Evolutionary conservation across 257 asterid species (phyloP).

Genomic region (Ehretia macrophylla): DNA sequence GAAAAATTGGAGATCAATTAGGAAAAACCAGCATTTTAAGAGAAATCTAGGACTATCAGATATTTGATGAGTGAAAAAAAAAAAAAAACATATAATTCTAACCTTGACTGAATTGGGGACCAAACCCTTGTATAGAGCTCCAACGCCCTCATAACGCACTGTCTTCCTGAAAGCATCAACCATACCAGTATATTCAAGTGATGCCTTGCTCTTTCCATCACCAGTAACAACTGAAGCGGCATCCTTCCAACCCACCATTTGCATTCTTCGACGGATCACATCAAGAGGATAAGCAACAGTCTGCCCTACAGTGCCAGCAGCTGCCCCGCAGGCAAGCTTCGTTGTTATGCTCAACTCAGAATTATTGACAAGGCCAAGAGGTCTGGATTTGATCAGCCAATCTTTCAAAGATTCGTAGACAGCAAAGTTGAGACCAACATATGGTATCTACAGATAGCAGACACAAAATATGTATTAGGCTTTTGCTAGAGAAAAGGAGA

Average conservation of each 20-base stretch:
- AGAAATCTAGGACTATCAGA: too few species aligned
- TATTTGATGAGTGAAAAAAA: too few species aligned
- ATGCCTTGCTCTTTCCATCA: constrained; percentile 78
- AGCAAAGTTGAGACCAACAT: constrained; percentile 93
- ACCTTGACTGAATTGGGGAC: constrained; percentile 96
- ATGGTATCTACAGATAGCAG: constrained; percentile 63
- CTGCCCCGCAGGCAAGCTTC: constrained; percentile 89
- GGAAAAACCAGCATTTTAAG: too few species aligned
- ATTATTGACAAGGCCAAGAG: constrained; percentile 62
- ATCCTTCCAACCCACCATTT: constrained; percentile 93
- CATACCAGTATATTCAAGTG: constrained; percentile 79
- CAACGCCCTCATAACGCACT: constrained; percentile 68
- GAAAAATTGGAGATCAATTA: too few species aligned
- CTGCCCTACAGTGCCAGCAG: constrained; percentile 91
- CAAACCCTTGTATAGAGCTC: constrained; percentile 91
- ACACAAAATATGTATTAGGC: neutral
- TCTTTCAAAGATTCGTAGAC: constrained; percentile 93
- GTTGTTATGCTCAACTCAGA: constrained; percentile 72
- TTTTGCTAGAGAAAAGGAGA: neutral
- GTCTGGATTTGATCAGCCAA: constrained; percentile 57
- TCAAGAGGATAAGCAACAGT: constrained; percentile 96
- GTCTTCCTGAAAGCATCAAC: constrained; percentile 88
- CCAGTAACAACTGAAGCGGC: constrained; percentile 72
- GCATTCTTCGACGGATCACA: constrained; percentile 93
- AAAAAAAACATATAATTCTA: neutral